Percentiles rank a stretch among this genome's conserved stretches.
These are phyloP conservation scores for Mrakia gelida DNA, from an alignment of 768 basidiomycete genomes.

Conservation along the genomic window DNA sequence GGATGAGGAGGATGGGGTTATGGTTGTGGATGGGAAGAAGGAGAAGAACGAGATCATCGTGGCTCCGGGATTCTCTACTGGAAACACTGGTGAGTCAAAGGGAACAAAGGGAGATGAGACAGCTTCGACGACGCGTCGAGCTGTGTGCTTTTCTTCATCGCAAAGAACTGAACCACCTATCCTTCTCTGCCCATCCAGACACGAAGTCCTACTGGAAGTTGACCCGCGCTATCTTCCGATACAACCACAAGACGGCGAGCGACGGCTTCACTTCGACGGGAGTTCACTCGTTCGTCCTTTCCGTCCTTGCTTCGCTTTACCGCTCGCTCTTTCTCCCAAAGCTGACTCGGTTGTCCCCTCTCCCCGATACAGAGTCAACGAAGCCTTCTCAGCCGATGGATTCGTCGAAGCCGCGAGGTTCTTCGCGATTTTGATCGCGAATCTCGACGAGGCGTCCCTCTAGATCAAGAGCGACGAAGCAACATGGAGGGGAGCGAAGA, in stretches of 20 bases:
- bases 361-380: not conserved
- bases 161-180: too few relatives aligned
- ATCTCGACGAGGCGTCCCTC: not conserved
- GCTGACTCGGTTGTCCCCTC: too few relatives aligned
- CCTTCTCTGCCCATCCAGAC: too few relatives aligned
- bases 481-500: too few relatives aligned
- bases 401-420: constrained; percentile 1
- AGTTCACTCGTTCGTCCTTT: constrained; percentile 14
- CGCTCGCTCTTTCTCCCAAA: too few relatives aligned
- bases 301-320: not conserved
- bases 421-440: not conserved
- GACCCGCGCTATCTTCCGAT: constrained; percentile 41
- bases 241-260: constrained; percentile 13
- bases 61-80: not conserved
- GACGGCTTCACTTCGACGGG: constrained; percentile 11
- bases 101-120: not conserved
- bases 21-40: too few relatives aligned
- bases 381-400: not conserved
- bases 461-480: not conserved
- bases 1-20: not conserved
- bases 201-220: constrained; percentile 42
- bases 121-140: not conserved
- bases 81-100: constrained; percentile 3
- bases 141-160: not conserved
- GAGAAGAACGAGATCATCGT: constrained; percentile 32